Evolutionary conservation across 805 yeast species (phyloP).

Genomic region (Yamadazyma scolyti): DNA sequence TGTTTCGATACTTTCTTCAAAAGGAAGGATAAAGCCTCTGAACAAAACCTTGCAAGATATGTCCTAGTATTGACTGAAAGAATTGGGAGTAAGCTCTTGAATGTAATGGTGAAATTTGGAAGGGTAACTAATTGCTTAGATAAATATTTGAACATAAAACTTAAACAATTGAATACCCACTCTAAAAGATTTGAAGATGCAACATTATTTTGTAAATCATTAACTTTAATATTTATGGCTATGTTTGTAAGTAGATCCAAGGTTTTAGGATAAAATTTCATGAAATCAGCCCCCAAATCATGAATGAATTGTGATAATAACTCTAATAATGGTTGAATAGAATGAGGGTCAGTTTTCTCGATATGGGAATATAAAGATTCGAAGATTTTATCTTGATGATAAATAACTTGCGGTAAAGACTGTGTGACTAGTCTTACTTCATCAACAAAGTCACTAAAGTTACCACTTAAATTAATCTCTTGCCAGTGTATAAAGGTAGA

Average conservation of each 20-base stretch:
- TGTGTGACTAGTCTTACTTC: conserved; percentile 53
- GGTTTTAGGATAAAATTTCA: conserved; percentile 59
- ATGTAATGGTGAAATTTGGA: conserved; percentile 66
- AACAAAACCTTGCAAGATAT: conserved; percentile 74
- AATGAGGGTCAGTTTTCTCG: conserved; percentile 55
- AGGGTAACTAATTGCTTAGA: conserved; percentile 56
- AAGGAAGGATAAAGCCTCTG: conserved; percentile 85
- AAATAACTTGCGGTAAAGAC: conserved; percentile 76
- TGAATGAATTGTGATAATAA: conserved; percentile 78
- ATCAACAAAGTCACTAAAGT: conserved; percentile 61
- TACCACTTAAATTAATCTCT: conserved; percentile 75
- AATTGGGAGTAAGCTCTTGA: conserved; percentile 59
- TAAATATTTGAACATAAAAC: conserved; percentile 85
- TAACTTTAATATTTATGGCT: conserved; percentile 33
- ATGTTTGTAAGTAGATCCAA: conserved; percentile 49
- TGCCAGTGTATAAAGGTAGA: conserved; percentile 83
- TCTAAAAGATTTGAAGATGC: conserved; percentile 67
- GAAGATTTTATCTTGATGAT: conserved; percentile 62
- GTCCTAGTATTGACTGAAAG: conserved; percentile 55
- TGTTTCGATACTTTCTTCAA: conserved; percentile 61
- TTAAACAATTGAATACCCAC: conserved; percentile 79
- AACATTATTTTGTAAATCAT: conserved; percentile 49
- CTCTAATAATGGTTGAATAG: conserved; percentile 81
- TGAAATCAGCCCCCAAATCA: conserved; percentile 89
- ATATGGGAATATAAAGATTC: conserved; percentile 46